Evolutionary conservation across 2,329 filamentous ascomycete genomes (phyloP), one percentile per base, ranked within the genome.

Genomic region (Knufia fluminis): DNA sequence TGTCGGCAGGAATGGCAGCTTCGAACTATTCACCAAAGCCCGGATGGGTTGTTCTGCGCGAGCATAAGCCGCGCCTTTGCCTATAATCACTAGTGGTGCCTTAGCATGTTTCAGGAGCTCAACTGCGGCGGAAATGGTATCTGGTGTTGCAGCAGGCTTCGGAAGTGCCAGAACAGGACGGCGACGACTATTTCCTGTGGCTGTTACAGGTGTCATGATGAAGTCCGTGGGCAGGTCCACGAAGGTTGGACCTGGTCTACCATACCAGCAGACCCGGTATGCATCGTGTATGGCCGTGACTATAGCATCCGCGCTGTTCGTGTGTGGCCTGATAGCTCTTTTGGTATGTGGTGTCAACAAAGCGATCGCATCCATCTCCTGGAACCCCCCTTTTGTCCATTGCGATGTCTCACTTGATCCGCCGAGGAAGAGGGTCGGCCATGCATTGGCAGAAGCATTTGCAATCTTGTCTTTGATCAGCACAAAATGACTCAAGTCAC

Each of bases 171-270:
- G 17, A 6, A 45, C 28, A 3, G 70, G 66, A 24, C 42, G 14
- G 8, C 52, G 44, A 10, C 56, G 12, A 23, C 50, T 20, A 54
- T 53, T 26, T 42, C 50, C n/a, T 38, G 43, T 31, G 55, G 50
- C 49, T 55, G 51, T 52, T 43, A 56, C 50, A 39, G 62, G 38
- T 12, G 60, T 69, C 56, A 77, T 71, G 49, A 80, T 79, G 24
- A 77, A 59, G 57, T 79, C 74, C 50, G 75, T 76, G 2, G 75
- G 75, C 1, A 79, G 59, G 56, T 79, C 77, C 22, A 79, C 69
- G 48, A 77, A 79, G 0, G 69, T 66, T 10, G 75, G 66, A 0
- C 76, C 75, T 2, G 74, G 72, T 35, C 74, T 68, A 3, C 76
- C 76, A 59, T 76, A 79, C 66, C 70, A 76, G 33, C 74, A 71